These are phyloP conservation scores for Cymbopogon citratus DNA, from an alignment of 176 grass and related monocot species.

Conservation along the genomic window DNA sequence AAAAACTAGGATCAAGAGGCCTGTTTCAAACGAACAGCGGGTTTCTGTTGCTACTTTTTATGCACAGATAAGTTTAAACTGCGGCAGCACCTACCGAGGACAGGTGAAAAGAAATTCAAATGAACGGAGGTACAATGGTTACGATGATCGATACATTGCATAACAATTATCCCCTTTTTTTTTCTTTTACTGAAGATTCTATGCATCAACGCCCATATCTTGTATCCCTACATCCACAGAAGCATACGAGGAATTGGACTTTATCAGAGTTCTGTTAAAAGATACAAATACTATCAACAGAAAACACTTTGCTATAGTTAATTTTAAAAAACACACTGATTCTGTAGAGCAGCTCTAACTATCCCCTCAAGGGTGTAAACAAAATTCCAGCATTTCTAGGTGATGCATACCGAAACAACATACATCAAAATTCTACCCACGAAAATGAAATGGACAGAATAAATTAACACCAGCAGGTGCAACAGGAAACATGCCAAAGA, in stretches of 20 bases:
- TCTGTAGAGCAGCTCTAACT: neutral
- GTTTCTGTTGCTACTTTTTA: conserved; percentile 56
- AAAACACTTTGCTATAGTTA: no score
- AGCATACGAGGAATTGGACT: neutral
- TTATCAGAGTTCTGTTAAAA: neutral
- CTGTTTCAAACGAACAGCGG: conserved; percentile 32
- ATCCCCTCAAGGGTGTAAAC: neutral
- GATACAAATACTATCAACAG: neutral
- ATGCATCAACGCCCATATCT: conserved; percentile 45
- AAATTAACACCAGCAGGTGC: neutral
- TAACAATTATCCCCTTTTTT: neutral
- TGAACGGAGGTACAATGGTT: neutral
- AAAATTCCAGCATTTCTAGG: neutral
- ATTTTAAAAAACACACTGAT: no score
- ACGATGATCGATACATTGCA: conserved; percentile 22
- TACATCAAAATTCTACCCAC: conserved; percentile 2
- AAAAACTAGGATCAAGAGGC: conserved; percentile 25
- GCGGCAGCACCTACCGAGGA: conserved; percentile 27
- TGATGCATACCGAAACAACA: neutral
- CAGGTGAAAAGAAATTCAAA: conserved; percentile 18
- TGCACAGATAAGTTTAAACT: conserved; percentile 37
- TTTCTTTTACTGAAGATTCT: conserved; percentile 16
- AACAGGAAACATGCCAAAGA: neutral
- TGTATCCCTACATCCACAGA: conserved; percentile 39
- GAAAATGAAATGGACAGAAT: neutral